Base-by-base conservation (phyloP, 768 basidiomycete species). In the Saitozyma sp. region DNA sequence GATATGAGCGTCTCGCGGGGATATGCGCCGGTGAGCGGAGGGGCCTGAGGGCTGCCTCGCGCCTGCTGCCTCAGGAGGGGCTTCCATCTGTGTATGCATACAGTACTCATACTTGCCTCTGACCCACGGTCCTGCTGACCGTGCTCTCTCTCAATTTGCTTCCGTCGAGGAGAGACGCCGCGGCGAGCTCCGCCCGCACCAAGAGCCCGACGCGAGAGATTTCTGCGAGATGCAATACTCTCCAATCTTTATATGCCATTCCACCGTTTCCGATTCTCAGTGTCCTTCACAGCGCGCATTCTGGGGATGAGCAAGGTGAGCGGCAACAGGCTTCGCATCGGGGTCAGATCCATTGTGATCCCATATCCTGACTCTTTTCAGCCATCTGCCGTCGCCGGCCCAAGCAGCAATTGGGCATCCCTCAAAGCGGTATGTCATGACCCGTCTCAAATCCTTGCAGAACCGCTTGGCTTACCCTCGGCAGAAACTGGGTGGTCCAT, bases 381-480 rank as follows among this genome's bases (percentile, higher is more conserved):
- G n/a, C 17, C 10, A 8, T 8, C 13, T 9, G 20, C 10, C 9
- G 39, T 17, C 16, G 55, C 39, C 38, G 43, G 55, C n/a, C 80
- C 86, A 1, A 86, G 86, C 10, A 83, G 85, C 50, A 87, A 87
- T 71, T 87, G 87, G 87, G 69, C 85, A 14, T 81, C 83, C 0
- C 71, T 87, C 50, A 82, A 84, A 66, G 84, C 85, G 78, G 87
- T 86, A 55, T 42, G 78, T 55, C 17, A 8, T 56, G 48, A 40
- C 38, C 41, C 8, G 37, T 16, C 17, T 40, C 59, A 46, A 14
- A n/a, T 11, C 38, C 48, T 52, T 19, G 52, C 45, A 54, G 59
- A 43, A 61, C 17, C 2, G 53, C 19, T 38, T 20, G 14, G 13
- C 37, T 16, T 13, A n/a, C 19, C 52, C 52, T 29, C 29, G 29